These are phyloP conservation scores for Cyclotella atomus DNA, from an alignment of 108 stramenopile species.

Conservation along the genomic window DNA sequence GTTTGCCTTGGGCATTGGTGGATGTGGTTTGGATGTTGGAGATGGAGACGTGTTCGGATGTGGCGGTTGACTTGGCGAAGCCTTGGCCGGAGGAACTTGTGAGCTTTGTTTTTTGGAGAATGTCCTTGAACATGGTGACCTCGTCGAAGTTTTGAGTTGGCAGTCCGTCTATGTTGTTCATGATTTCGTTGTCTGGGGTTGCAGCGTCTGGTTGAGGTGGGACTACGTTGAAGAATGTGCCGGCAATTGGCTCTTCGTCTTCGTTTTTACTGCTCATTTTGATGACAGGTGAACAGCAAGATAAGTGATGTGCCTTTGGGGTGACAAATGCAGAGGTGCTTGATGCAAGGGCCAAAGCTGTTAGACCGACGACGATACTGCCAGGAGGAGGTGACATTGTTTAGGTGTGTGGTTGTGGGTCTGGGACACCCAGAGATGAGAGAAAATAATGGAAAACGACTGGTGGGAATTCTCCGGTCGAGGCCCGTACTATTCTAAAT, in stretches of 20 bases:
- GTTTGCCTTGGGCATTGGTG: slow-evolving; percentile 17
- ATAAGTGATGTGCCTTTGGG: not conserved
- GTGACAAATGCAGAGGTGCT: not conserved
- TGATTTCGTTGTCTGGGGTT: not conserved
- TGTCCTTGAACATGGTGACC: slow-evolving; percentile 43
- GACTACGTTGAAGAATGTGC: slow-evolving; percentile 54
- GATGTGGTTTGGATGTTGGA: slow-evolving; percentile 39
- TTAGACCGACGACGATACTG: not conserved
- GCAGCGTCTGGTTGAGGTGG: slow-evolving; percentile 19
- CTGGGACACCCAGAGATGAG: too few relatives aligned
- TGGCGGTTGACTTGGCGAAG: slow-evolving; percentile 31
- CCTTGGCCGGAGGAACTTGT: slow-evolving; percentile 20
- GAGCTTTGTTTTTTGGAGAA: slow-evolving; percentile 34
- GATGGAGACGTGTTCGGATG: slow-evolving; percentile 30
- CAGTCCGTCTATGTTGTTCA: not conserved
- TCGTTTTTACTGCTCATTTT: not conserved
- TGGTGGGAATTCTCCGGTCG: not conserved
- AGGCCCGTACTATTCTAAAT: too few relatives aligned
- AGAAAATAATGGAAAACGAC: too few relatives aligned
- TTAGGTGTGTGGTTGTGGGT: too few relatives aligned
- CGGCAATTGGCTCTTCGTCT: slow-evolving; percentile 35
- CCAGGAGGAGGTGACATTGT: slow-evolving; percentile 2
- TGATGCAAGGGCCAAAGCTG: not conserved
- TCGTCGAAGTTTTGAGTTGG: slow-evolving; percentile 15
- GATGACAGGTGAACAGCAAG: slow-evolving; percentile 13